phyloP scores from a whole-genome alignment of 495 filamentous ascomycete species.

The Venustampulla echinocandica region DNA sequence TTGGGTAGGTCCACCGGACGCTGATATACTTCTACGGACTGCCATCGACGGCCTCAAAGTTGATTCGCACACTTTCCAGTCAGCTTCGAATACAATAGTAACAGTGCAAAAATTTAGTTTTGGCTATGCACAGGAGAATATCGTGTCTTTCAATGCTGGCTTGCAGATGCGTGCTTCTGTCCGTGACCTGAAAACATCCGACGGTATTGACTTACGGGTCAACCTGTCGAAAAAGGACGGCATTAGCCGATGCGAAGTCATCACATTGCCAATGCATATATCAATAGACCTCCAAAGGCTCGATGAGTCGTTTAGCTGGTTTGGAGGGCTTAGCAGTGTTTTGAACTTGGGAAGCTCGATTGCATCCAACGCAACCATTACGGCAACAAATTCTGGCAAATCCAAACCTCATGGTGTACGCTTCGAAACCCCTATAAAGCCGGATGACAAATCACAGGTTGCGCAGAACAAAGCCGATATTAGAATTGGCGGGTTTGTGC shows the following conservation, averaged over 20 bases:
- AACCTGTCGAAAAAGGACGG: conserved; percentile 44
- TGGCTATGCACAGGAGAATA: conserved; percentile 61
- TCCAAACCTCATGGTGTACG: conserved; percentile 56
- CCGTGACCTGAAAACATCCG: conserved; percentile 47
- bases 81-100: conserved; percentile 33
- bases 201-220: conserved; percentile 57
- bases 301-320: conserved; percentile 80
- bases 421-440: conserved; percentile 51
- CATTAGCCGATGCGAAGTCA: conserved; percentile 54
- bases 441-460: conserved; percentile 35
- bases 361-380: conserved; percentile 56
- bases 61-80: conserved; percentile 23
- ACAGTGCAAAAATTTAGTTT: conserved; percentile 59
- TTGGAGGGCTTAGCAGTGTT: conserved; percentile 88
- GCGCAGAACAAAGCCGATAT: conserved; percentile 61
- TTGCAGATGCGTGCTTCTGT: conserved; percentile 65
- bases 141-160: conserved; percentile 63
- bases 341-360: conserved; percentile 81
- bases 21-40: conserved; percentile 43
- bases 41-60: conserved; percentile 37
- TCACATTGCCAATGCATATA: conserved; percentile 71
- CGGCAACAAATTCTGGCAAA: conserved; percentile 27
- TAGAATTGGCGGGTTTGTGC: conserved; percentile 63
- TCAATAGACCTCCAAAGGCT: conserved; percentile 69
- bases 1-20: conserved; percentile 30